Conservation (phyloP, 1,284 basidiomycete species). For the Moniliophthora roreri region DNA sequence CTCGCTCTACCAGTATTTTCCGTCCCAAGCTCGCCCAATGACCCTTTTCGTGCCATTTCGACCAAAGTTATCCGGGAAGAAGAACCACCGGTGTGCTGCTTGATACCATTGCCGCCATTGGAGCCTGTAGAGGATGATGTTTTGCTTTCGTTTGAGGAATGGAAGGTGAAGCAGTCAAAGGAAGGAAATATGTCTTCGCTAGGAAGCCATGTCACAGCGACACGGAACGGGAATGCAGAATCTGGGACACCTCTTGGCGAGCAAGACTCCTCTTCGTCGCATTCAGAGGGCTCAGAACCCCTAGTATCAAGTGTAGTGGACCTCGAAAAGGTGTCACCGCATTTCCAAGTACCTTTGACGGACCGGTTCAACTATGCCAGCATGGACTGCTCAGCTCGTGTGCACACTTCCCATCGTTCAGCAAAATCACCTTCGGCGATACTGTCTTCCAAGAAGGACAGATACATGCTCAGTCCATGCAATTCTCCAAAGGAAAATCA, state of each 20-base stretch:
- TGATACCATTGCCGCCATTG: conserved; percentile 51
- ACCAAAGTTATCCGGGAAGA: conserved; percentile 44
- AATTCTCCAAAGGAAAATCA: conserved; percentile 56
- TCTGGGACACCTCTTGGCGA: background rate
- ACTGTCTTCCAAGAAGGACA: conserved; percentile 87
- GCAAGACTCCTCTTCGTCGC: background rate
- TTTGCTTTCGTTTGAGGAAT: conserved; percentile 86
- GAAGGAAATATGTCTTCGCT: conserved; percentile 21
- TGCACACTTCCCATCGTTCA: conserved; percentile 80
- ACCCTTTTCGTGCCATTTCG: conserved; percentile 60
- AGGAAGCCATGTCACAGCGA: conserved; percentile 13
- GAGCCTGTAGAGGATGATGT: conserved; percentile 60
- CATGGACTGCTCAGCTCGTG: conserved; percentile 89
- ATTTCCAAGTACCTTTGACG: conserved; percentile 65
- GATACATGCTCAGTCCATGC: conserved; percentile 98
- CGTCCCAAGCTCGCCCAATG: conserved; percentile 46
- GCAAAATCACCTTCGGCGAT: conserved; percentile 87
- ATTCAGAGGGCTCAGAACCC: conserved; percentile 15
- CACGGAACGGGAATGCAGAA: conserved; percentile 17
- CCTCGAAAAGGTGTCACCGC: conserved; percentile 39
- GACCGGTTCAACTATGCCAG: conserved; percentile 95
- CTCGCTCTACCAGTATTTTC: conserved; percentile 36
- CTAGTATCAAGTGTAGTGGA: conserved; percentile 14
- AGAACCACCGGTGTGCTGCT: conserved; percentile 64
- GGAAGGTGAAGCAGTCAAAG: conserved; percentile 70